Percentiles rank a stretch among this genome's conserved stretches.
phyloP scores from a whole-genome alignment of 371 early-diverging fungal genomes.

The Apophysomyces variabilis region DNA sequence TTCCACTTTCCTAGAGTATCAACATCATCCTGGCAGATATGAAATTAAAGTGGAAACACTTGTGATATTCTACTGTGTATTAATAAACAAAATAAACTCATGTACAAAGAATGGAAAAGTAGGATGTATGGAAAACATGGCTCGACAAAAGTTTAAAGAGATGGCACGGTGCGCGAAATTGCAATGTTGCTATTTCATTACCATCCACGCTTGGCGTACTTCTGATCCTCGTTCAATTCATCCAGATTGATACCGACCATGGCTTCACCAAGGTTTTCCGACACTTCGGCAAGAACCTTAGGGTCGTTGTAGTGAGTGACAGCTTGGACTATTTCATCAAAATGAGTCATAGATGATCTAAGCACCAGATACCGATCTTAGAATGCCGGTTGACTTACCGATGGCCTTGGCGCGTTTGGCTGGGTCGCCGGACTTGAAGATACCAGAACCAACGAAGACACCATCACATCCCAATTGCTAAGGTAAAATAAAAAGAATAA shows the following conservation, averaged over 20 bases:
- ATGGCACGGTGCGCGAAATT: neutral
- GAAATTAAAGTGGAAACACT: neutral
- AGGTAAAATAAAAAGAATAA: conserved; percentile 11
- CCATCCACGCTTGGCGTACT: conserved; percentile 78
- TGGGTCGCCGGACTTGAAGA: conserved; percentile 95
- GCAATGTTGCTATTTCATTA: conserved; percentile 38
- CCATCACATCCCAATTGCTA: conserved; percentile 96
- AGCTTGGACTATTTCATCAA: conserved; percentile 73
- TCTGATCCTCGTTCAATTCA: conserved; percentile 69
- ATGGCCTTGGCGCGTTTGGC: conserved; percentile 96
- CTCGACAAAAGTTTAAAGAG: conserved; percentile 6
- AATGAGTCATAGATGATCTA: neutral
- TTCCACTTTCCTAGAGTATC: neutral
- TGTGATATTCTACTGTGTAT: neutral
- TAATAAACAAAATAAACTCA: conserved; percentile 5
- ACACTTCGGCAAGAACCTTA: conserved; percentile 86
- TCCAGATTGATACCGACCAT: conserved; percentile 96
- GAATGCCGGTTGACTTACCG: conserved; percentile 24
- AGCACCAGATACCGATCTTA: neutral
- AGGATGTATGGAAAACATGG: neutral
- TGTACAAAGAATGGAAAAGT: conserved; percentile 1
- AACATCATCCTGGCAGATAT: neutral
- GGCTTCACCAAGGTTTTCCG: conserved; percentile 93
- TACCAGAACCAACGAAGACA: conserved; percentile 90
- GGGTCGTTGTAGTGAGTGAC: conserved; percentile 95